Base-by-base conservation (phyloP, 768 basidiomycete genomes). In the Baorangia bicolor region DNA sequence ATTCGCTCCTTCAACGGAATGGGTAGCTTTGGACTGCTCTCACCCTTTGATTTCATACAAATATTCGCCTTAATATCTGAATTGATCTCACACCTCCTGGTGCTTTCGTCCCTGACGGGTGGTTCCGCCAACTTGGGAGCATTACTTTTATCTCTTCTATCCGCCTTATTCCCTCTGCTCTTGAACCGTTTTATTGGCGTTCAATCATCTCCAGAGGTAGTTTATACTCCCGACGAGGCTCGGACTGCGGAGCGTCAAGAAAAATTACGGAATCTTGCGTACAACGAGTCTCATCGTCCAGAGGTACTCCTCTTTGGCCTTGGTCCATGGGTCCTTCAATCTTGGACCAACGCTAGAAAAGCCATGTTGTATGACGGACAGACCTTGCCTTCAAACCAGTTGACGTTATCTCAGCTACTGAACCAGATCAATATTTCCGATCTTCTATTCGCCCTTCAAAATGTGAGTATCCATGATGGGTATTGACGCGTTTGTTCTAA, bases 301-400 rank as follows among this genome's bases (percentile, higher is more conserved):
- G 92, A 95, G 69, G 80, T 94, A 31, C 77, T 86, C 33, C 76
- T 94, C 4, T 95, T 93, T 69, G 90, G 90, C 5, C 78, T 95
- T 16, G 86, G 85, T 12, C 86, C 90, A 37, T 95, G 92, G 93
- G 86, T 94, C 51, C 73, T 94, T 55, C 78, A 82, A 52, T 82
- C 84, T 8, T 95, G 92, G 92, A 79, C 86, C 5, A 76, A 72
- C 31, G 82, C 90, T 4, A 76, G 86, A 61, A 81, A 77, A 66
- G 71, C 82, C 20, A 80, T 86, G 42, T 73, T 87, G 49, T 79
- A 81, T 14, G 80, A 83, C 27, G 84, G 86, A 61, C 77, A 77
- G 55, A 58, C 65, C 67, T 76, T 62, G 61, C 71, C 59, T 14
- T 40, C 62, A 33, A 70, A 72, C 55, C 69, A 74, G 41, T 73